Evolutionary conservation across 768 basidiomycete genomes (phyloP), one percentile per base, ranked within the genome.

Genomic region (Boletus huronensis): DNA sequence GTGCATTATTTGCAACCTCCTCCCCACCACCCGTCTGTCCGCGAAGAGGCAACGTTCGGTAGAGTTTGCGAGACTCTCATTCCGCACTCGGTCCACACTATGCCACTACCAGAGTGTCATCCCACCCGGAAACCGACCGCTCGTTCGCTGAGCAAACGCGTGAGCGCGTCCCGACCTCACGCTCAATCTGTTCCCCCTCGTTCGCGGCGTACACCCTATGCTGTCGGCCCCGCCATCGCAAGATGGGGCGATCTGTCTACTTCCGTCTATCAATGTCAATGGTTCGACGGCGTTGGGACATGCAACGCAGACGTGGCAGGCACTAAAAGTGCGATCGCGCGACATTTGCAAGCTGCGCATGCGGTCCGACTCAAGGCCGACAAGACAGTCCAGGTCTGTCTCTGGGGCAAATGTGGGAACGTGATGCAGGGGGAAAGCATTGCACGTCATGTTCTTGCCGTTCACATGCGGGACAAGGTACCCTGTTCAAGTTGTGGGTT

Each of bases 361-460:
- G 56, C 19, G 26, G n/a, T 58, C 21, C 41, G 16, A 3, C 36
- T 49, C 29, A 57, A 29, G 6, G 52, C 49, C 3, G 41, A 71
- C 42, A 58, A 53, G 52, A 25, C 47, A 11, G 2, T 0, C 1
- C 49, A 48, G 26, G 1, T 9, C 11, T 71, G 67, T 44, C 34
- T 9, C 2, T 69, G 67, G 69, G 47, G 41, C 2, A 13, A 0
- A 0, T 69, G 69, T 16, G 4, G 14, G n/a, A 64, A 40, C 13
- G 11, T 14, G 34, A 67, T 69, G 67, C 59, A 46, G 0, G 57
- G 43, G 48, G 67, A 71, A 19, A 71, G 67, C 48, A 58, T 69
- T 2, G 3, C 58, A 0, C 67, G 69, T 0, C 67, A 71, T 10
- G 34, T 69, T 16, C 54, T 67, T 9, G 39, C 62, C 0, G 58